phyloP scores from a whole-genome alignment of 2,329 filamentous ascomycete genomes.

The Exserohilum turcica region DNA sequence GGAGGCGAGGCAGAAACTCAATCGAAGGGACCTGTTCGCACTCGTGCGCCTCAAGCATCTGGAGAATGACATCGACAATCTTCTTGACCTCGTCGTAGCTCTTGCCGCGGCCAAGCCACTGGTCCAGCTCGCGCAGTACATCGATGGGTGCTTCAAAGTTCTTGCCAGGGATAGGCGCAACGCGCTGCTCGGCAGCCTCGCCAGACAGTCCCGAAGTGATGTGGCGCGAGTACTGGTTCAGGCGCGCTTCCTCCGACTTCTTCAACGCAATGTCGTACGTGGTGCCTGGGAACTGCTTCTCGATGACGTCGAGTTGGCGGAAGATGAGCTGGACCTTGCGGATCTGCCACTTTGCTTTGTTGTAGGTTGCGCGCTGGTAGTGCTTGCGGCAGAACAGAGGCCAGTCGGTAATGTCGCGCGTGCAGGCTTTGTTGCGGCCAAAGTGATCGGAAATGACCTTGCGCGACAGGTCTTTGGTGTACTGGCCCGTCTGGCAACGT shows the following conservation, averaged over 20 bases:
- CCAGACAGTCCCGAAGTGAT: constrained; percentile 20
- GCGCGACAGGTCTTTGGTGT: constrained; percentile 40
- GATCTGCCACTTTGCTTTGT: constrained; percentile 41
- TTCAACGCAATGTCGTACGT: constrained; percentile 42
- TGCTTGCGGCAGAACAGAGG: constrained; percentile 48
- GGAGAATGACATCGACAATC: constrained; percentile 30
- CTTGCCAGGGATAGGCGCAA: constrained; percentile 24
- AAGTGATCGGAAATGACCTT: constrained; percentile 50
- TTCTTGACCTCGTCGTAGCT: constrained; percentile 24
- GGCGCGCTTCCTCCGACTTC: constrained; percentile 43
- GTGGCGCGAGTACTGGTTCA: constrained; percentile 37
- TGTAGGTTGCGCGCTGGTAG: constrained; percentile 49
- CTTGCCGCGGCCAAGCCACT: constrained; percentile 30
- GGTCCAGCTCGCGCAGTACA: constrained; percentile 38
- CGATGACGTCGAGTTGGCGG: constrained; percentile 42
- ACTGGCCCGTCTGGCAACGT: constrained; percentile 42
- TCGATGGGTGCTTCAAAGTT: constrained; percentile 42
- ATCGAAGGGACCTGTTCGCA: constrained; percentile 37
- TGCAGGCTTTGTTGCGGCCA: constrained; percentile 48
- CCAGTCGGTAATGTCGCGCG: constrained; percentile 38
- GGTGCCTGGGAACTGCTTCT: constrained; percentile 35
- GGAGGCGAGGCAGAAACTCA: constrained; percentile 39
- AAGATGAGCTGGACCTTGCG: constrained; percentile 43
- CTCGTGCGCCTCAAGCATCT: constrained; percentile 36
- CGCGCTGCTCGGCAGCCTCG: constrained; percentile 16